Base-by-base conservation (phyloP, 1,284 basidiomycete species). In the Trametes sp. region DNA sequence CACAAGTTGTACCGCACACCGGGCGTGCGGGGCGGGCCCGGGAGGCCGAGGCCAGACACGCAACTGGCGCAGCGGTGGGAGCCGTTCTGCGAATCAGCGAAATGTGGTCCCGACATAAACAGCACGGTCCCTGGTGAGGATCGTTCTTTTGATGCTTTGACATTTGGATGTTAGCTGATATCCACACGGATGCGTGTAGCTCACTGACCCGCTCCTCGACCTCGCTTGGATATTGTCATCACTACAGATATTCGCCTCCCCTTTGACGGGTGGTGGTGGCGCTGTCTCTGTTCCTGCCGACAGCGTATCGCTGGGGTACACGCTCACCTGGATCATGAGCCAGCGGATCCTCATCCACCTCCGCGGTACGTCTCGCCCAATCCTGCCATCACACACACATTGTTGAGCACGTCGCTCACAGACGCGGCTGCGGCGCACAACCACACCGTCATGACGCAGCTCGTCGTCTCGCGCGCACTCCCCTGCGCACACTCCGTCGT, bases 241-340 rank as follows among this genome's bases (percentile, higher is more conserved):
- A 7, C 42, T 45, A 7, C 10, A 23, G 23, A 10, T 26, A 26
- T 45, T 24, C 42, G 7, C 42, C 9, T 23, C 1, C 42, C 4
- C 14, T n/a, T n/a, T n/a, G n/a, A n/a, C n/a, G n/a, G 19, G n/a
- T 35, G 29, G 36, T 16, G 31, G 14, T 21, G 45, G 45, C 26
- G 42, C 8, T 41, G 14, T 16, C 41, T n/a, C n/a, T n/a, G 24
- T 16, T 10, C 8, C 9, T 23, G 21, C n/a, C 31, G 4, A 44
- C 52, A 76, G 76, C 7, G 73, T 75, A 13, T 70, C 72, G n/a
- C 63, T 77, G 8, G 76, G 72, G 50, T 78, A 77, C 54, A 67
- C 74, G 3, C 41, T 75, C 21, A 75, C 74, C 4, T 79, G 76
- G 74, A 77, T 78, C 48, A 75, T 79, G 77, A 74, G 70, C 57